Conservation (phyloP, 306 rosid species). For the Citrullus amarus region DNA sequence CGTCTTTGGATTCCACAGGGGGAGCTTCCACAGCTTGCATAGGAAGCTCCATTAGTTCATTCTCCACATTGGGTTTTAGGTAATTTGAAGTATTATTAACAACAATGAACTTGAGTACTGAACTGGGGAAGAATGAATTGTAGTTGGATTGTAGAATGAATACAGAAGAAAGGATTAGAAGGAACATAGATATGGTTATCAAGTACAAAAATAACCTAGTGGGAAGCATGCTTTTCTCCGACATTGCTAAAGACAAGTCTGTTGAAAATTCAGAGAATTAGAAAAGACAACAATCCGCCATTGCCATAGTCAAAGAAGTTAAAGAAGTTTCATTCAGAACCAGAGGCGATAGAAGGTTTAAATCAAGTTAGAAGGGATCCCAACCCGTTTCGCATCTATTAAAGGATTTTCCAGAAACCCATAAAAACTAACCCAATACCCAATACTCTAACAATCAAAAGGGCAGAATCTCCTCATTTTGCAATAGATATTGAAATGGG, state of each 20-base stretch:
- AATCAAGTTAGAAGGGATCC: not conserved
- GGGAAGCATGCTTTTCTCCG: constrained; percentile 55
- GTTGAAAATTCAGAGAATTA: not conserved
- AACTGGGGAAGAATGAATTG: constrained; percentile 52
- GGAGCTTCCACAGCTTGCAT: constrained; percentile 16
- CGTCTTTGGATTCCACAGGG: constrained; percentile 10
- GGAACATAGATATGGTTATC: constrained; percentile 52
- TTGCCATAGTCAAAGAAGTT: not conserved
- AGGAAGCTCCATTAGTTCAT: constrained; percentile 24
- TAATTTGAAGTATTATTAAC: constrained; percentile 49
- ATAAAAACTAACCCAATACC: not conserved
- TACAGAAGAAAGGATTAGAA: constrained; percentile 55
- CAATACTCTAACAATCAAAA: not conserved
- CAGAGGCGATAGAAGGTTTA: not conserved
- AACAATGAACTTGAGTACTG: constrained; percentile 62
- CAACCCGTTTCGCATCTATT: not conserved
- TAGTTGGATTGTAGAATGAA: constrained; percentile 62
- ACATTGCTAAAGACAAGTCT: constrained; percentile 30
- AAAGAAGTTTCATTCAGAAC: not conserved
- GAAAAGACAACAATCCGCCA: not conserved
- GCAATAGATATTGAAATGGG: not conserved
- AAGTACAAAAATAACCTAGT: constrained; percentile 53
- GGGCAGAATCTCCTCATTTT: not conserved
- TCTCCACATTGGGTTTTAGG: constrained; percentile 35
- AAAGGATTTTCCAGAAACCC: not conserved